phyloP scores from a whole-genome alignment of 495 filamentous ascomycete species.

The Penicillium antarcticum region DNA sequence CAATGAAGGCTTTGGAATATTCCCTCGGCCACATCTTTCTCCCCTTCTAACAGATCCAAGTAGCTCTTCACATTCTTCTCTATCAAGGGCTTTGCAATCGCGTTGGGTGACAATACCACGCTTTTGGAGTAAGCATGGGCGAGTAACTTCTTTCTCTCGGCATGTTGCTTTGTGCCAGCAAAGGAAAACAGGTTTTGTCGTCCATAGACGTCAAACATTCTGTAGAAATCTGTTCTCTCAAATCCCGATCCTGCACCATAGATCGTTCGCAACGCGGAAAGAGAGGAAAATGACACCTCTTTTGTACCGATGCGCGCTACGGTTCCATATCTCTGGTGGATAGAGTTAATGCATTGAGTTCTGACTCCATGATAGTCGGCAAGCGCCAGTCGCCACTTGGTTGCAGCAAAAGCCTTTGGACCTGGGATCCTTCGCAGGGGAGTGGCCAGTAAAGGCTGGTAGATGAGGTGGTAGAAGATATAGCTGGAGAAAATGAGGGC shows the following conservation, averaged over 20 bases:
- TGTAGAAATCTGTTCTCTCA: constrained; percentile 35
- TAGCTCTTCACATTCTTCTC: constrained; percentile 28
- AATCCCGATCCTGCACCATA: constrained; percentile 42
- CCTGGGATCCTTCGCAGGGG: constrained; percentile 17
- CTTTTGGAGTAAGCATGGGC: constrained; percentile 37
- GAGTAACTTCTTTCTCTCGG: constrained; percentile 38
- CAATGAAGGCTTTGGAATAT: constrained; percentile 38
- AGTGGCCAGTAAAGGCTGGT: no score
- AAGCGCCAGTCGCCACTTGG: constrained; percentile 21
- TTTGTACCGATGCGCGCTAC: constrained; percentile 41
- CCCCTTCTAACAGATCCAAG: constrained; percentile 22
- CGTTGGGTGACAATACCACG: constrained; percentile 19
- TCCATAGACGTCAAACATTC: constrained; percentile 42
- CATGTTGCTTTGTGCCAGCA: constrained; percentile 23
- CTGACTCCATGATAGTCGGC: constrained; percentile 33
- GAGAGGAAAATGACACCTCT: constrained; percentile 33
- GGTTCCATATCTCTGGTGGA: constrained; percentile 37
- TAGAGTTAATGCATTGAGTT: constrained; percentile 20
- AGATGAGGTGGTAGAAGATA: no score
- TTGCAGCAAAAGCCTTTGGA: constrained; percentile 22
- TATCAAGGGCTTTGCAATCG: constrained; percentile 13
- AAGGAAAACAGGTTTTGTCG: constrained; percentile 36
- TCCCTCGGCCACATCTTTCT: constrained; percentile 18
- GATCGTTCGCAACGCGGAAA: constrained; percentile 26
- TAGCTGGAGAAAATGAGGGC: no score